phyloP scores from a whole-genome alignment of 78 protist species.

The Polysphondylium violaceum region DNA sequence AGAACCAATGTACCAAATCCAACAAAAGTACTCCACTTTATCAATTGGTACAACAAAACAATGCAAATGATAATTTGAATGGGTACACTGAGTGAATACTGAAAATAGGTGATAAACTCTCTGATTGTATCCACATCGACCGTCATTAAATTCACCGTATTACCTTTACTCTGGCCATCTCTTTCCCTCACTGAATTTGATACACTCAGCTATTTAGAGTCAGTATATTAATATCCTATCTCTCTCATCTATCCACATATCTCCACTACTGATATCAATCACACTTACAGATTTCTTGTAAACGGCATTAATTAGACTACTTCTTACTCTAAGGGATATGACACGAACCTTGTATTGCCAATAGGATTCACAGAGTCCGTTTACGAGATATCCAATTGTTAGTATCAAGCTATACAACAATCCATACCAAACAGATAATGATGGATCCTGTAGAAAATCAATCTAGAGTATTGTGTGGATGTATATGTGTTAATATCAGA shows the following conservation, averaged over 20 bases:
- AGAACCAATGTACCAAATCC: background rate
- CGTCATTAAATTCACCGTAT: conserved; percentile 10
- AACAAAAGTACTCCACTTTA: background rate
- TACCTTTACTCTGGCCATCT: conserved; percentile 12
- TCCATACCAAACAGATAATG: conserved; percentile 20
- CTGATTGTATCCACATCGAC: conserved; percentile 15
- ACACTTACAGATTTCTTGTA: conserved; percentile 40
- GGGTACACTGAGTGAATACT: conserved; percentile 1
- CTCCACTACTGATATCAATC: too few species aligned
- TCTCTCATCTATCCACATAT: background rate
- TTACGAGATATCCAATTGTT: background rate
- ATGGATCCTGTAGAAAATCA: conserved; percentile 17
- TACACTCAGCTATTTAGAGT: background rate
- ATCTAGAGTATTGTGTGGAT: too few species aligned
- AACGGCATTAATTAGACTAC: background rate
- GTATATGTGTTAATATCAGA: background rate
- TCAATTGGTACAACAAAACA: background rate
- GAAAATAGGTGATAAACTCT: background rate
- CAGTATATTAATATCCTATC: background rate
- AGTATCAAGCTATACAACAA: conserved; percentile 5
- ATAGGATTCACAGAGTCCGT: background rate
- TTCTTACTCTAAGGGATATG: conserved; percentile 7
- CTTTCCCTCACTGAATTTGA: background rate
- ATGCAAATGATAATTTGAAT: background rate
- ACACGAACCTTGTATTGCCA: background rate